Evolutionary conservation across 768 basidiomycete species (phyloP).

Genomic region (Saitozyma podzolica): DNA sequence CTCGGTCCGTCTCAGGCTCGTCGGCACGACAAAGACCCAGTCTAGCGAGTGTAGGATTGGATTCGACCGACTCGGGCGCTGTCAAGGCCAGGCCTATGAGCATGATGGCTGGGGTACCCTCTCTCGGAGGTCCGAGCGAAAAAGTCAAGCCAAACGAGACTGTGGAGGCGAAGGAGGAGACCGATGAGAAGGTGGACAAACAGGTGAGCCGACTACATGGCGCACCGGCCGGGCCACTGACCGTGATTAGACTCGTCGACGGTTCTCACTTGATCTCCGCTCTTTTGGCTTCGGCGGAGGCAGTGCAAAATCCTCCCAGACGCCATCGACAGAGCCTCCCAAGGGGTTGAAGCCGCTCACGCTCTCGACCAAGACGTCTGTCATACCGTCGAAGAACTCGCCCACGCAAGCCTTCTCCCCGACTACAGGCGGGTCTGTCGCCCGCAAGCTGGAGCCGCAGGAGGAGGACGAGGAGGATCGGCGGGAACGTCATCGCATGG

Average conservation of each 20-base stretch:
- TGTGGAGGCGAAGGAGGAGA: constrained; percentile 7
- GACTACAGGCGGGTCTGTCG: constrained; percentile 38
- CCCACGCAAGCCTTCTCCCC: not conserved
- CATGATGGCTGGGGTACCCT: constrained; percentile 36
- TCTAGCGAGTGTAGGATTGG: not conserved
- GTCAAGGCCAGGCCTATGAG: constrained; percentile 43
- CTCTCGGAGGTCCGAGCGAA: not conserved
- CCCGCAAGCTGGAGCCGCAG: constrained; percentile 74
- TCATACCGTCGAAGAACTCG: not conserved
- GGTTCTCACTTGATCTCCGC: constrained; percentile 49
- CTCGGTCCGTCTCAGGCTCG: no score
- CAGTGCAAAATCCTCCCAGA: not conserved
- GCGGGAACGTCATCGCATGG: constrained; percentile 78
- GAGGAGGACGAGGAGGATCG: constrained; percentile 88
- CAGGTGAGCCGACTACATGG: constrained; percentile 24
- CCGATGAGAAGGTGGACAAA: constrained; percentile 36
- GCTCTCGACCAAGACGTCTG: not conserved
- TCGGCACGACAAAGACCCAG: not conserved
- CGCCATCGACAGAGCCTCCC: constrained; percentile 5
- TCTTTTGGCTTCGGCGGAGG: constrained; percentile 41
- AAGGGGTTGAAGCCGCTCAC: constrained; percentile 15
- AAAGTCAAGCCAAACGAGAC: no score
- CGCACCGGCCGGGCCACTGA: constrained; percentile 2
- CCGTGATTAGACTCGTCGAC: constrained; percentile 35
- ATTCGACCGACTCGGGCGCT: not conserved